phyloP scores from a whole-genome alignment of 2,329 filamentous ascomycete species.

The Alternaria triticina region DNA sequence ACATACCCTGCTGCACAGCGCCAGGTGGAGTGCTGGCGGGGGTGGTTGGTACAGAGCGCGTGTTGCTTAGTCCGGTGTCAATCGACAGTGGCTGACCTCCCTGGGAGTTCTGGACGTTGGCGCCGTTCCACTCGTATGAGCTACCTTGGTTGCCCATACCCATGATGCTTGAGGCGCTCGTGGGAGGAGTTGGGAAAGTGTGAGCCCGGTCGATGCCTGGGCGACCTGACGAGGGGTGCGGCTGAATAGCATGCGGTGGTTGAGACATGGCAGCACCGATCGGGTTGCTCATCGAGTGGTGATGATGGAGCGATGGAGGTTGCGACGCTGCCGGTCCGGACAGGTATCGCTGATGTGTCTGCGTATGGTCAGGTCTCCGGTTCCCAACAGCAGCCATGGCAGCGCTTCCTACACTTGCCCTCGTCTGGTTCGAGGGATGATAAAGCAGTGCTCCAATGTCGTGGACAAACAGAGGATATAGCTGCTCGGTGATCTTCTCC shows the following conservation, averaged over 20 bases:
- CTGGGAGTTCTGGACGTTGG: conserved; percentile 53
- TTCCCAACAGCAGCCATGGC: conserved; percentile 78
- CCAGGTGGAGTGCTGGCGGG: conserved; percentile 90
- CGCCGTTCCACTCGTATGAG: conserved; percentile 78
- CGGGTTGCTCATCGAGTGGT: conserved; percentile 69
- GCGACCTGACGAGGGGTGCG: conserved; percentile 64
- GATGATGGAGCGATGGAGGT: conserved; percentile 75
- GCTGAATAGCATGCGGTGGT: conserved; percentile 67
- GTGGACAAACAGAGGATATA: conserved; percentile 96
- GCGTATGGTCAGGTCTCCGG: conserved; percentile 52
- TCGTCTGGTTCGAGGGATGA: conserved; percentile 85
- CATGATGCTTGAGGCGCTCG: conserved; percentile 87
- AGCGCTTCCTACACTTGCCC: conserved; percentile 74
- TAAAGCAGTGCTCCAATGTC: conserved; percentile 94
- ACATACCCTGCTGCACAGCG: conserved; percentile 77
- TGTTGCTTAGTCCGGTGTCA: conserved; percentile 77
- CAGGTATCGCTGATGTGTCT: conserved; percentile 59
- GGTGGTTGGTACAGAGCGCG: conserved; percentile 88
- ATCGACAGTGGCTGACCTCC: conserved; percentile 78
- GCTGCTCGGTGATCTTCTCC: conserved; percentile 95
- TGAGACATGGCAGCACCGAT: conserved; percentile 69
- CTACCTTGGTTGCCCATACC: conserved; percentile 74
- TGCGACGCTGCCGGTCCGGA: conserved; percentile 64
- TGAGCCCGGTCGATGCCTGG: conserved; percentile 79
- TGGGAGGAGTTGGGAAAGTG: conserved; percentile 92